Conservation (phyloP, 1,284 basidiomycete genomes). For the Trametes hirsuta region DNA sequence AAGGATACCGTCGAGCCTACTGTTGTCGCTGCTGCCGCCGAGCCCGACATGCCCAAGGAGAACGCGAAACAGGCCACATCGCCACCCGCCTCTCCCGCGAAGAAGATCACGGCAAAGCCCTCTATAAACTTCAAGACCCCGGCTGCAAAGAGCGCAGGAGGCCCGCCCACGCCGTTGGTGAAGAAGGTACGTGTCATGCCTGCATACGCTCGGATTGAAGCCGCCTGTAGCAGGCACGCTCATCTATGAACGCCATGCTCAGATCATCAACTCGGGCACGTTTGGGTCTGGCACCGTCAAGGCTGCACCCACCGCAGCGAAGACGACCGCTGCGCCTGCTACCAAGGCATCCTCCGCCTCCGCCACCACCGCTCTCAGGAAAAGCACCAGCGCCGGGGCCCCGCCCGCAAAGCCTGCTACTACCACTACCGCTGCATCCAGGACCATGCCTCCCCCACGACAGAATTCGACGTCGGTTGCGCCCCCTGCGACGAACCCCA, state of each 20-base stretch:
- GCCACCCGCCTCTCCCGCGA: conserved; percentile 29
- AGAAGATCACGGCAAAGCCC: conserved; percentile 34
- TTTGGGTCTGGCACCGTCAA: conserved; percentile 64
- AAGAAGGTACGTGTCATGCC: conserved; percentile 58
- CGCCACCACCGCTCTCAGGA: conserved; percentile 49
- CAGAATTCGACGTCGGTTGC: conserved; percentile 36
- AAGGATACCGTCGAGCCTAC: conserved; percentile 18
- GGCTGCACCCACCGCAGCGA: conserved; percentile 43
- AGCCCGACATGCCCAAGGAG: conserved; percentile 16
- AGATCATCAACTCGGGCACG: conserved; percentile 72
- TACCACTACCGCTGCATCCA: conserved; percentile 43
- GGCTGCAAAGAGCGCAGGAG: conserved; percentile 41
- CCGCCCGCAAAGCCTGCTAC: conserved; percentile 47
- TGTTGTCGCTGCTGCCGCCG: neutral
- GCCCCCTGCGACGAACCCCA: conserved; percentile 17
- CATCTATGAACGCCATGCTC: conserved; percentile 31
- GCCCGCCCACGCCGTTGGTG: conserved; percentile 55
- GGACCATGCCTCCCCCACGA: conserved; percentile 23
- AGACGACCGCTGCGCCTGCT: conserved; percentile 44
- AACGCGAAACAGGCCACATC: conserved; percentile 22
- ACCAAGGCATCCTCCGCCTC: conserved; percentile 39
- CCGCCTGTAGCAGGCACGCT: conserved; percentile 2
- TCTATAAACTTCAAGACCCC: conserved; percentile 42
- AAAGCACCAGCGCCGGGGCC: conserved; percentile 47
- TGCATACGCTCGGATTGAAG: neutral